Conservation (phyloP, 108 stramenopile species). For the Cylindrotheca closterium region DNA sequence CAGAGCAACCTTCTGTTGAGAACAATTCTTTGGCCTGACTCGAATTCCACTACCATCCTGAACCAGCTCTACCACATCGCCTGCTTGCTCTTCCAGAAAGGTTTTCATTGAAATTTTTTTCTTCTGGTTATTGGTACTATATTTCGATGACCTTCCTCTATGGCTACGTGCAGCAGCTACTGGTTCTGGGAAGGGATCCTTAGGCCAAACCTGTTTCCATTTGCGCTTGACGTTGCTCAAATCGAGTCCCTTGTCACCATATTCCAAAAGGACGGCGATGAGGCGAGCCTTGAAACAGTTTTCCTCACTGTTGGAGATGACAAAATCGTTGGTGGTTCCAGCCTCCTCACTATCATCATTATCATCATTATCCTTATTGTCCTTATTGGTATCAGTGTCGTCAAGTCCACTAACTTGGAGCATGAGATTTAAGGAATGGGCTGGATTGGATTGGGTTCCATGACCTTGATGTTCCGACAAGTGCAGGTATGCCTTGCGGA, state of each 20-base stretch:
- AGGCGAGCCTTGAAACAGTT: constrained; percentile 65
- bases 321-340: background rate
- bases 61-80: constrained; percentile 32
- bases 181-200: constrained; percentile 60
- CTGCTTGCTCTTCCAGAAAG: constrained; percentile 13
- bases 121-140: too few species aligned
- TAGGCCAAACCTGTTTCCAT: constrained; percentile 90
- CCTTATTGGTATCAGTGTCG: background rate
- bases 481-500: constrained; percentile 45
- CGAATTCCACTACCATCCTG: constrained; percentile 4
- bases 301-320: background rate
- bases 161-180: constrained; percentile 1
- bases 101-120: constrained; percentile 10
- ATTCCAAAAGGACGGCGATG: constrained; percentile 76
- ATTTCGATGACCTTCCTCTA: too few species aligned
- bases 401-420: constrained; percentile 12
- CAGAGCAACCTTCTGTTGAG: background rate
- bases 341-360: background rate
- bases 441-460: constrained; percentile 52
- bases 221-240: constrained; percentile 56
- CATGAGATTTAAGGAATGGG: constrained; percentile 48
- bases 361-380: too few species aligned
- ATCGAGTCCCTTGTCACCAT: constrained; percentile 74
- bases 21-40: background rate
- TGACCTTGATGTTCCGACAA: constrained; percentile 37